phyloP scores from a whole-genome alignment of 305 asterid genomes.

The Fraxinus floribunda region DNA sequence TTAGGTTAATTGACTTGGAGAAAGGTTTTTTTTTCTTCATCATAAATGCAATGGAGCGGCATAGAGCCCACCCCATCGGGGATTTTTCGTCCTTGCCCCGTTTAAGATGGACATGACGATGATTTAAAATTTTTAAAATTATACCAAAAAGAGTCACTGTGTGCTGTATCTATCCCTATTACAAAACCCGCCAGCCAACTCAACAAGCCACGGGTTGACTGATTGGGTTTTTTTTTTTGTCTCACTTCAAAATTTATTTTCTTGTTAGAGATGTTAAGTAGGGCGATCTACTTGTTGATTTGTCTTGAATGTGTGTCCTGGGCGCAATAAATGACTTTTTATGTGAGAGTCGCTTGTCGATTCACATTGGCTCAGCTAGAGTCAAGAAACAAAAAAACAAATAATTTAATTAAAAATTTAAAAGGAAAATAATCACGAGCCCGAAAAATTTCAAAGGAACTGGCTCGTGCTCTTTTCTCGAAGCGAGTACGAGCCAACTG shows the following conservation, averaged over 20 bases:
- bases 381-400: neutral
- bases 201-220: neutral
- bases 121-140: neutral
- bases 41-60: neutral
- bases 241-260: neutral
- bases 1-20: neutral
- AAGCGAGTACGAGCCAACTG: neutral
- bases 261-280: neutral
- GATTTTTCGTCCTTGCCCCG: neutral
- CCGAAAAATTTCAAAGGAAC: neutral
- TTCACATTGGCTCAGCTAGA: neutral
- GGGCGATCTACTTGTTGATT: neutral
- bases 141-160: neutral
- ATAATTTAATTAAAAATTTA: neutral
- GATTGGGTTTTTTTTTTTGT: neutral
- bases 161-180: neutral
- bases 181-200: neutral
- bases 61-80: neutral
- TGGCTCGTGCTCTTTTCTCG: neutral
- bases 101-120: neutral
- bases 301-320: neutral
- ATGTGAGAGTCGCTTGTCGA: neutral
- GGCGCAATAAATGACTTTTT: neutral
- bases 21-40: no score
- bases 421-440: neutral